Base-by-base conservation (phyloP, 1,139 yeast species). In the Kluyveromyces marxianus region DNA sequence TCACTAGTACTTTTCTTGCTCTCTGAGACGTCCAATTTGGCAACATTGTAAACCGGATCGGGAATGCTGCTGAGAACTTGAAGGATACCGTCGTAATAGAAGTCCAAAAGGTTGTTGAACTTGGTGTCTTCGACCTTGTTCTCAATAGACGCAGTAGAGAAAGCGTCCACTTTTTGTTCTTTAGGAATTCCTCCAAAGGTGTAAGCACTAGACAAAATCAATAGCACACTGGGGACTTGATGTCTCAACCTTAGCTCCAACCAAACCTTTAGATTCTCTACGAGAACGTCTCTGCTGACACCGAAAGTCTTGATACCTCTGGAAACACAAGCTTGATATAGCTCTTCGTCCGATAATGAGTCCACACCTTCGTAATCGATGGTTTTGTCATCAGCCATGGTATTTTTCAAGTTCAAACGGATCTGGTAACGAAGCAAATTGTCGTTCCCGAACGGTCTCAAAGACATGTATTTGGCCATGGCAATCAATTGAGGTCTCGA, bases 291-390 rank as follows among this genome's bases (percentile, higher is more conserved):
- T 25, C 95, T 92, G 4, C 95, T 77, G 6, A 86, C 86, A 54
- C 88, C 88, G 48, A 75, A 76, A 5, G 95, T 83, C 65, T 79
- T 85, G 65, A 92, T 88, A 63, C 98, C 98, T 67, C 98, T 80
- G 45, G 94, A 89, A 48, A 87, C 84, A 71, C 97, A 89, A 4
- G 97, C 97, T 52, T 74, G 74, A 63, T 87, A 89, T 51, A 92
- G 75, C 68, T 92, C 98, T n/a, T 81, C 81, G 30, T 83, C 75
- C 3, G 94, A 78, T 55, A 92, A 73, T 2, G 87, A 74, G 44
- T 82, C 87, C 44, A 89, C 94, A 42, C 97, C 97, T 70, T 92
- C 98, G 62, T 87, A 88, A 60, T 88, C 96, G 57, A 92, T 88
- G 38, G 88, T 83, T 60, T 84, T 82, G 66, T 92, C 98, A 66